Conservation (phyloP, 148 eudicot genomes). For the Nyssa sinensis region DNA sequence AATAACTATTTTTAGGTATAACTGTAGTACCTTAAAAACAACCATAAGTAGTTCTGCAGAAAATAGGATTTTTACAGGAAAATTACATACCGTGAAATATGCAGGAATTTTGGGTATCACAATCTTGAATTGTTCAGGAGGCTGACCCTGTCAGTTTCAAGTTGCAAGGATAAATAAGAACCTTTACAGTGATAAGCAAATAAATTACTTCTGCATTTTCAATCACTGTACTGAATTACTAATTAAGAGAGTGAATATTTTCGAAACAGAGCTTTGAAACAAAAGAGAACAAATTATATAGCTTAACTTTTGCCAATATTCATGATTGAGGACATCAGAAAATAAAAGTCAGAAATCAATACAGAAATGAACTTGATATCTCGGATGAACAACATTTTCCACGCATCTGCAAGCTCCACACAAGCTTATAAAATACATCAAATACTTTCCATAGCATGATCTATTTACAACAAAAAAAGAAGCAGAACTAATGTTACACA, state of each 20-base stretch:
- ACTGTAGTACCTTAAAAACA: neutral
- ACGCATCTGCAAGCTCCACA: neutral
- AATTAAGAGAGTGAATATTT: neutral
- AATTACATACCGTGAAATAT: slow-evolving; percentile 77
- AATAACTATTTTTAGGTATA: neutral
- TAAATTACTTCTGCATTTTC: too few species aligned
- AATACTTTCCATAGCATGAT: neutral
- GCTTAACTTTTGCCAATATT: neutral
- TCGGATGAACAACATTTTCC: neutral
- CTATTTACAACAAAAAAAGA: too few species aligned
- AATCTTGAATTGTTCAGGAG: slow-evolving; percentile 87
- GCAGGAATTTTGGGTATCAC: slow-evolving; percentile 91
- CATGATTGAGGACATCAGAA: neutral
- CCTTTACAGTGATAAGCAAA: neutral
- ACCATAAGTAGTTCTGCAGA: neutral
- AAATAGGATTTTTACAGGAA: neutral
- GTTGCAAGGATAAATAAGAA: slow-evolving; percentile 6
- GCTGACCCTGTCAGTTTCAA: slow-evolving; percentile 46
- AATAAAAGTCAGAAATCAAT: slow-evolving; percentile 2
- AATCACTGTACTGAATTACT: neutral
- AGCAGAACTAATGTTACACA: neutral
- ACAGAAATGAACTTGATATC: neutral
- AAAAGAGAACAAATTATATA: neutral
- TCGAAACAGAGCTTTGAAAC: too few species aligned
- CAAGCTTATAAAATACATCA: neutral